Percentiles rank a stretch among this genome's conserved stretches.
These are phyloP conservation scores for Umbilicus rupestris DNA, from an alignment of 164 flowering plant genomes.

Conservation along the genomic window DNA sequence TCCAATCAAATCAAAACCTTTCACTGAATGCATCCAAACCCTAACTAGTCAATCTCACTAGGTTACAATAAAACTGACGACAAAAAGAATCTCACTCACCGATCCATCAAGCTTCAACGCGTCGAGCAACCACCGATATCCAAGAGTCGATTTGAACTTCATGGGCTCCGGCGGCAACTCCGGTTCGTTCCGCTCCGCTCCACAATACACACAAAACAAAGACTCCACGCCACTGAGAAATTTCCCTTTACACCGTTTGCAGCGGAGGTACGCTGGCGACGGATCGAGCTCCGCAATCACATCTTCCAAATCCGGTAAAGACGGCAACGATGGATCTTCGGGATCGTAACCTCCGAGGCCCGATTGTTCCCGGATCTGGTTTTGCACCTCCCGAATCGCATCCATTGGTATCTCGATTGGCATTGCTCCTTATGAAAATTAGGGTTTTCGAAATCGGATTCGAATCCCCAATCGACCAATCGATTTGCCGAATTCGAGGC, in stretches of 20 bases:
- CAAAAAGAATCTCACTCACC: constrained; percentile 22
- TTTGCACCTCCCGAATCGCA: constrained; percentile 34
- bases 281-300: constrained; percentile 42
- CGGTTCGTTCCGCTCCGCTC: constrained; percentile 14
- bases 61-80: not conserved
- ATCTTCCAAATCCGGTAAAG: constrained; percentile 31
- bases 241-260: constrained; percentile 47
- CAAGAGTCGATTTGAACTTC: constrained; percentile 37
- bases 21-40: not conserved
- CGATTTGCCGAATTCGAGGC: too few species aligned
- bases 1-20: not conserved
- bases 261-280: constrained; percentile 48
- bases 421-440: not conserved
- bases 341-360: constrained; percentile 44
- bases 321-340: constrained; percentile 21
- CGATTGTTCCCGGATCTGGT: constrained; percentile 35
- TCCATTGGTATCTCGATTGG: constrained; percentile 39
- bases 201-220: constrained; percentile 55
- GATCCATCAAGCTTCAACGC: constrained; percentile 61
- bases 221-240: constrained; percentile 55
- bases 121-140: constrained; percentile 46
- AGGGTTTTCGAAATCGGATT: too few species aligned
- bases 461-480: too few species aligned
- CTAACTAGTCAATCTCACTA: too few species aligned
- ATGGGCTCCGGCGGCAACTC: constrained; percentile 46